These are phyloP conservation scores for Phytophthora ohioensis DNA, from an alignment of 352 stramenopile species.

Conservation along the genomic window DNA sequence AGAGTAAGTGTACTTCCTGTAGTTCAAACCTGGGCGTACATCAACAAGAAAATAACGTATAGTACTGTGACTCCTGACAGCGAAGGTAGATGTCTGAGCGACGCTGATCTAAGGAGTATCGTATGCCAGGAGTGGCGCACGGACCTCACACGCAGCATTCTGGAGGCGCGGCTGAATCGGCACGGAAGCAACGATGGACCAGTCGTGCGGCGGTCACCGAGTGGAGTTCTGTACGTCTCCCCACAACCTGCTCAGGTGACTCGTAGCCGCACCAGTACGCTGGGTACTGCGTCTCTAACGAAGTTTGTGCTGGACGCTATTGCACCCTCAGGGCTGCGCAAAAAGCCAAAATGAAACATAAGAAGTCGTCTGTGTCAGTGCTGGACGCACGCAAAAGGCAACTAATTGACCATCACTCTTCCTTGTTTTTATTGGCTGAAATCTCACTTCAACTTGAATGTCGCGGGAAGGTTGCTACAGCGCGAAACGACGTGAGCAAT, in stretches of 20 bases:
- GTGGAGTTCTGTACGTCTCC: constrained; percentile 56
- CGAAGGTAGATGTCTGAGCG: constrained; percentile 39
- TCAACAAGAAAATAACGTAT: constrained; percentile 8
- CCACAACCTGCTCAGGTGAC: constrained; percentile 28
- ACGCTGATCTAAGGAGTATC: constrained; percentile 57
- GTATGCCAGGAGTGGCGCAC: constrained; percentile 73
- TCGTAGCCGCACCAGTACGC: not conserved
- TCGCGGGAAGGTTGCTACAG: constrained; percentile 24
- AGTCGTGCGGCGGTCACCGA: constrained; percentile 58
- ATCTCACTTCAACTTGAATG: constrained; percentile 18
- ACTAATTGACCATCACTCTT: constrained; percentile 28
- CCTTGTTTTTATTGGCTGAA: constrained; percentile 5
- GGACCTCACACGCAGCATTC: constrained; percentile 59
- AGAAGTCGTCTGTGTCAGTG: no score
- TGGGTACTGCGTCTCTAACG: not conserved
- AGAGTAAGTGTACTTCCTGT: constrained; percentile 33
- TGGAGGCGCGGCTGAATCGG: constrained; percentile 67
- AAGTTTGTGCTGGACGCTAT: constrained; percentile 53
- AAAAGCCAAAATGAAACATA: constrained; percentile 12
- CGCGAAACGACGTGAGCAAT: constrained; percentile 23
- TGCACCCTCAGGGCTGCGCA: constrained; percentile 28
- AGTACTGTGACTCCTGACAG: constrained; percentile 6
- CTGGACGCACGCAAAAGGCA: constrained; percentile 2
- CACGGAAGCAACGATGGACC: constrained; percentile 65
- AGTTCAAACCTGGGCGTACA: not conserved